Base-by-base conservation (phyloP, 331 rosid genomes). In the Cydonia oblonga region DNA sequence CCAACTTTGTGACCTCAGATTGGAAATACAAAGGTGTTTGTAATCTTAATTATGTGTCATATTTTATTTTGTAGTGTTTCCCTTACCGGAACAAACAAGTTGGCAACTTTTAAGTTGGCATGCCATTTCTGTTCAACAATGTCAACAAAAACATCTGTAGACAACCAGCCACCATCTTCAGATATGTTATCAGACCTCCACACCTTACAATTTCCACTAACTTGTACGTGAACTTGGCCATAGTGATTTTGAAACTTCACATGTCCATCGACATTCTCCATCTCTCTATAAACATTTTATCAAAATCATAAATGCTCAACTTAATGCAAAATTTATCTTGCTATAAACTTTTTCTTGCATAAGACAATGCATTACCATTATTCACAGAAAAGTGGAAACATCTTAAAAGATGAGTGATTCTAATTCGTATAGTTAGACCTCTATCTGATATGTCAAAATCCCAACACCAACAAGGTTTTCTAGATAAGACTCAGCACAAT, bases 161-260 rank as follows among this genome's bases (percentile, higher is more conserved):
- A 91, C 88, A 93, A 78, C 95, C 97, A 87, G 80, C 97, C 96
- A 69, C 96, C 98, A 85, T 91, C 96, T 83, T 82, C 87, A 56
- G 90, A 82, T 68, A 26, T 68, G 52, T 66, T 76, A 77, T 82
- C 90, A 11, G 97, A 89, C 81, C 90, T 87, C 98, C 98, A 93
- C 68, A 87, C 82, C 86, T 85, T 84, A 77, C 96, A 93, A 78
- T 93, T 81, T 65, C 97, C 98, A 87, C 90, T 85, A 64, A 90
- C 71, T 75, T 90, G 90, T 60, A 89, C 85, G 61, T 89, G 85
- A 84, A 91, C 84, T 15, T 71, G 75, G 75, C 87, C 87, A 68
- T 89, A 93, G 81, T 84, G 87, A 66, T 90, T 87, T 81, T 79
- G 90, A 82, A 93, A 87, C 81, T 80, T 86, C 81, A 89, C 89